A percentile compares a stretch with the other conserved stretches of the same genome.
These are phyloP conservation scores for Sarocladium kiliense DNA, from an alignment of 2,329 filamentous ascomycete species.

Conservation along the genomic window DNA sequence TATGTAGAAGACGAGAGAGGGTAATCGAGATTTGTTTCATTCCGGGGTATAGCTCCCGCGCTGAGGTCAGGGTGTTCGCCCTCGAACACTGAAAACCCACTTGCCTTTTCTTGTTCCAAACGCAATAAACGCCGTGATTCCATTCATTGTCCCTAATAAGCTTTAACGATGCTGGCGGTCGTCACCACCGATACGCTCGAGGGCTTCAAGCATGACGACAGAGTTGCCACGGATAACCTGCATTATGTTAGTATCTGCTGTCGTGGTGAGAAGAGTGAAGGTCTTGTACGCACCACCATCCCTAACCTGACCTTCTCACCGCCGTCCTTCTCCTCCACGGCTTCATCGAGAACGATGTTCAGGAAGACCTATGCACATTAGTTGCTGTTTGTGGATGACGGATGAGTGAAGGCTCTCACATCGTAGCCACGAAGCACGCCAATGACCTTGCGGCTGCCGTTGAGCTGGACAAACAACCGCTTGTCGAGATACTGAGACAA, in stretches of 20 bases:
- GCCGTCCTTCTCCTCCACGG: constrained; percentile 87
- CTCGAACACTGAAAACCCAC: not conserved
- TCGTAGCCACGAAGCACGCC: constrained; percentile 93
- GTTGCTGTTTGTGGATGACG: not conserved
- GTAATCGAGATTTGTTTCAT: not conserved
- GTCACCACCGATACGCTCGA: constrained; percentile 62
- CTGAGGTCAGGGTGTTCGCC: not conserved
- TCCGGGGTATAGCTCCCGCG: constrained; percentile 1
- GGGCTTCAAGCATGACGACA: constrained; percentile 92
- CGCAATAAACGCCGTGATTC: constrained; percentile 3
- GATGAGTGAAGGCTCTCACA: constrained; percentile 47
- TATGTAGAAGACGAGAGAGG: too few relatives aligned
- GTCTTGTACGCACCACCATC: constrained; percentile 68
- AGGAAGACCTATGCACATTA: constrained; percentile 74
- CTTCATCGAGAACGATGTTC: constrained; percentile 96
- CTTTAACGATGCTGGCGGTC: constrained; percentile 30
- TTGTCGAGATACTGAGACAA: constrained; percentile 89
- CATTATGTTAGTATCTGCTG: constrained; percentile 18
- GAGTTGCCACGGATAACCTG: constrained; percentile 96
- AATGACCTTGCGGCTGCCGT: constrained; percentile 95
- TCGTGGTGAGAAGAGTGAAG: not conserved
- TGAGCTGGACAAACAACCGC: constrained; percentile 94
- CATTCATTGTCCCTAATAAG: not conserved
- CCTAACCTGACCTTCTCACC: constrained; percentile 87
- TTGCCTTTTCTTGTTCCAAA: constrained; percentile 5